Evolutionary conservation across 208 protist species (phyloP).

Genomic region (Acanthamoeba triangularis): DNA sequence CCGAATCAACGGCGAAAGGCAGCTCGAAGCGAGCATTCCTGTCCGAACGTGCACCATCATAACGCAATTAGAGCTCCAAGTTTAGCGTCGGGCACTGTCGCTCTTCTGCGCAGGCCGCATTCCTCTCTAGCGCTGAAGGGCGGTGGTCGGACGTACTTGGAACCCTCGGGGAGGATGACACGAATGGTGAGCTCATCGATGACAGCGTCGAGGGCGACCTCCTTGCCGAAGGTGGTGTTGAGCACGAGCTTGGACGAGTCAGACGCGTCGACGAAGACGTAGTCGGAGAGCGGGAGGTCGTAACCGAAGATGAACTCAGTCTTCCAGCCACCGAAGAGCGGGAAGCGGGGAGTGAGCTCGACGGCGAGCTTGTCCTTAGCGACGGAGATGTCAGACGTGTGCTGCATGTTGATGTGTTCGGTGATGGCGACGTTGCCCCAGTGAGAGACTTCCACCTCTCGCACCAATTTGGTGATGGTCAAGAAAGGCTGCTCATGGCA

Average conservation of each 20-base stretch:
- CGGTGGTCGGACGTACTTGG: slow-evolving; percentile 14
- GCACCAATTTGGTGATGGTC: slow-evolving; percentile 3
- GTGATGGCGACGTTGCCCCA: slow-evolving; percentile 88
- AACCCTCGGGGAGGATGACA: slow-evolving; percentile 88
- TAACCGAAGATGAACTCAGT: slow-evolving; percentile 88
- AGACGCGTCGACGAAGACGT: slow-evolving; percentile 49
- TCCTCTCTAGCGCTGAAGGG: neutral
- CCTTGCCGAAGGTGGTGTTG: slow-evolving; percentile 81
- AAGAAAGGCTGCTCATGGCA: slow-evolving; percentile 66
- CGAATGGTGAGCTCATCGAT: slow-evolving; percentile 78
- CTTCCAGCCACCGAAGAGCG: slow-evolving; percentile 91
- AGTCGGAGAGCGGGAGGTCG: slow-evolving; percentile 83
- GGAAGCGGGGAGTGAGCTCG: slow-evolving; percentile 89
- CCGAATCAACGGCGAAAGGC: slow-evolving; percentile 80
- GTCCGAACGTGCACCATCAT: neutral
- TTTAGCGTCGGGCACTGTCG: too few relatives aligned
- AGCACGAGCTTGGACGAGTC: slow-evolving; percentile 66
- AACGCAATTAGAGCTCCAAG: too few relatives aligned
- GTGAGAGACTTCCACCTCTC: slow-evolving; percentile 79
- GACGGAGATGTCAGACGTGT: slow-evolving; percentile 83
- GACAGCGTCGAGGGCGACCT: slow-evolving; percentile 30
- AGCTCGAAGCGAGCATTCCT: slow-evolving; percentile 79
- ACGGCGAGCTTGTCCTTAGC: slow-evolving; percentile 63
- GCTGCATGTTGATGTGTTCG: slow-evolving; percentile 82
- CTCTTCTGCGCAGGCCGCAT: neutral